A percentile compares a stretch with the other conserved stretches of the same genome.
Evolutionary conservation across 2,329 filamentous ascomycete species (phyloP).

Genomic region (Trichothecium roseum): DNA sequence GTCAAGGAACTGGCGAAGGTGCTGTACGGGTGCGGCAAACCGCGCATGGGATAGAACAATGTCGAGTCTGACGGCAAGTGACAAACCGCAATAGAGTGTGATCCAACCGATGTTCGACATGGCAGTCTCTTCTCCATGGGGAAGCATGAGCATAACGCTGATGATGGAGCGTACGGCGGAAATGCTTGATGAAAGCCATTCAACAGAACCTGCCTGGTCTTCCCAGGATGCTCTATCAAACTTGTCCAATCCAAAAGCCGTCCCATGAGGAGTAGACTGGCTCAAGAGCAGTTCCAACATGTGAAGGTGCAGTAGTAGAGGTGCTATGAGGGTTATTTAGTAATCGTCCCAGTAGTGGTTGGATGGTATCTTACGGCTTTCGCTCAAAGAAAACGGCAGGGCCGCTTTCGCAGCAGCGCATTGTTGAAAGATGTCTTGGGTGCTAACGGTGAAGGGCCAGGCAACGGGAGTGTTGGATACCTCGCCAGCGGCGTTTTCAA

Average conservation of each 20-base stretch:
- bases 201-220: constrained; percentile 10
- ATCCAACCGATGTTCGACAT: constrained; percentile 21
- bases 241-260: constrained; percentile 14
- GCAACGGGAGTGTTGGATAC: no score
- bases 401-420: no score
- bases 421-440: no score
- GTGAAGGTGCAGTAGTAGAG: constrained; percentile 15
- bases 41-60: constrained; percentile 17
- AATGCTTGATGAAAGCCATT: constrained; percentile 19
- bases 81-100: constrained; percentile 18
- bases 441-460: no score
- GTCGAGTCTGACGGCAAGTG: constrained; percentile 18
- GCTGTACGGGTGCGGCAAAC: no score
- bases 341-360: no score
- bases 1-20: no score
- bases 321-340: no score
- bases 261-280: constrained; percentile 15
- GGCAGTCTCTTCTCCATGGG: constrained; percentile 14
- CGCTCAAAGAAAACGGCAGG: constrained; percentile 15
- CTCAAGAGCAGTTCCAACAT: constrained; percentile 18
- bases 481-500: no score
- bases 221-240: constrained; percentile 9
- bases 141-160: constrained; percentile 14
- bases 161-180: constrained; percentile 18
- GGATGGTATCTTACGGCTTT: constrained; percentile 21